phyloP scores from a whole-genome alignment of 148 eudicot species.

The Oxyria digyna region DNA sequence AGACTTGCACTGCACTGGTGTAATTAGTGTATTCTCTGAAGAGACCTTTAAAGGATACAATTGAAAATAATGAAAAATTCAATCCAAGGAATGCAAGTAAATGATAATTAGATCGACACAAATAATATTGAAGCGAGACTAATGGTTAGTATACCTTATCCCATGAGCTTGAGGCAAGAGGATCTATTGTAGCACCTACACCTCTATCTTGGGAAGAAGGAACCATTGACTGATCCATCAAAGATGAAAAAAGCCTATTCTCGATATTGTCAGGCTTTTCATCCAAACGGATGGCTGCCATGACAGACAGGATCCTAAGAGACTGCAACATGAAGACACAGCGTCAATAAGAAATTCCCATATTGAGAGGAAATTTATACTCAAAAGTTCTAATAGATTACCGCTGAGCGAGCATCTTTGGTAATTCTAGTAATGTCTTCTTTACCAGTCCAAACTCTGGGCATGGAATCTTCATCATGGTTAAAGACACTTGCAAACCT shows the following conservation, averaged over 20 bases:
- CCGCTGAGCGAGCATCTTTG: constrained; percentile 25
- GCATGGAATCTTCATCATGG: constrained; percentile 35
- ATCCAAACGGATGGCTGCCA: background rate
- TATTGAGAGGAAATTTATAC: background rate
- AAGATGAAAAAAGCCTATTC: background rate
- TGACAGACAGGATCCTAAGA: background rate
- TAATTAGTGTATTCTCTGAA: background rate
- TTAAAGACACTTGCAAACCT: constrained; percentile 29
- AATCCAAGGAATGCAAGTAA: background rate
- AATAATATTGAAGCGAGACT: background rate
- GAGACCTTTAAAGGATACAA: background rate
- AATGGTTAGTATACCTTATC: background rate
- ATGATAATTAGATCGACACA: too few species aligned
- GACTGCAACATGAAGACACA: background rate
- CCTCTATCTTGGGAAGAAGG: background rate
- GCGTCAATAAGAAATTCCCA: background rate
- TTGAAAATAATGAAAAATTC: background rate
- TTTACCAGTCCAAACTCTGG: constrained; percentile 36
- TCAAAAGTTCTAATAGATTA: constrained; percentile 7
- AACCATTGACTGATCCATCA: background rate
- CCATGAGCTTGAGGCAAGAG: background rate
- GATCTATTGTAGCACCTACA: too few species aligned
- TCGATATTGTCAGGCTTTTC: background rate
- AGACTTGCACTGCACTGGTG: constrained; percentile 2
- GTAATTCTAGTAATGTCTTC: constrained; percentile 36